Percentiles rank a stretch among this genome's conserved stretches.
Conservation (phyloP, 768 basidiomycete species). For the Mrakia hoshinonis region DNA sequence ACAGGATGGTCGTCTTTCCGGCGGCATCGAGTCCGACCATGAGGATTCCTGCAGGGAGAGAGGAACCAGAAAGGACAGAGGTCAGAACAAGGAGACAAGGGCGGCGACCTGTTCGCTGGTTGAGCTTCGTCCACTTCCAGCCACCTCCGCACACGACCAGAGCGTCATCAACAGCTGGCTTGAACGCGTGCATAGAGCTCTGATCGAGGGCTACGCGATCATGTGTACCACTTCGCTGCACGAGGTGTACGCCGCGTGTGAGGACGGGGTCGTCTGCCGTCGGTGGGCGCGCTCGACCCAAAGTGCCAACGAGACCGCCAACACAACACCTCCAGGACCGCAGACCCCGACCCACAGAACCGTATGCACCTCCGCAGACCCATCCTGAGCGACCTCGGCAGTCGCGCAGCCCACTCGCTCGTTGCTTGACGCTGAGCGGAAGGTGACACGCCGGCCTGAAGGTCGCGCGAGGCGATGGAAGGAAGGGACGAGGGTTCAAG, state of each 20-base stretch:
- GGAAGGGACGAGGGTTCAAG: conserved; percentile 33
- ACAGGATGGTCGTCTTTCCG: conserved; percentile 74
- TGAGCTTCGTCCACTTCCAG: no score
- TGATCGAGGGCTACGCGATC: no score
- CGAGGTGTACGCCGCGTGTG: neutral
- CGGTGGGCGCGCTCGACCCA: neutral
- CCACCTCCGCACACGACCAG: conserved; percentile 26
- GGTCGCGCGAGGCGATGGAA: neutral
- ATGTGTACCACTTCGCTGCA: no score
- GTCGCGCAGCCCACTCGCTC: neutral
- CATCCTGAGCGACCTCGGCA: neutral
- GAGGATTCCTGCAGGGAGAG: conserved; percentile 64
- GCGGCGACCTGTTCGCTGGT: conserved; percentile 47
- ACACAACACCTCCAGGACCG: neutral
- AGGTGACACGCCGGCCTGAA: no score
- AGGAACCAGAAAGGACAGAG: conserved; percentile 33
- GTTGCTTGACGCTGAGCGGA: neutral
- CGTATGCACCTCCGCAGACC: neutral
- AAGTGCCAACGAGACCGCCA: neutral
- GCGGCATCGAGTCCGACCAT: conserved; percentile 99
- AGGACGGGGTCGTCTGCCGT: neutral
- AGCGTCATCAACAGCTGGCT: conserved; percentile 42
- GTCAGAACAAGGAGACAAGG: conserved; percentile 38
- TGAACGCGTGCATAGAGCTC: neutral
- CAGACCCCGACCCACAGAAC: neutral